Base-by-base conservation (phyloP, 352 stramenopile species). In the Globisporangium emineosum region DNA sequence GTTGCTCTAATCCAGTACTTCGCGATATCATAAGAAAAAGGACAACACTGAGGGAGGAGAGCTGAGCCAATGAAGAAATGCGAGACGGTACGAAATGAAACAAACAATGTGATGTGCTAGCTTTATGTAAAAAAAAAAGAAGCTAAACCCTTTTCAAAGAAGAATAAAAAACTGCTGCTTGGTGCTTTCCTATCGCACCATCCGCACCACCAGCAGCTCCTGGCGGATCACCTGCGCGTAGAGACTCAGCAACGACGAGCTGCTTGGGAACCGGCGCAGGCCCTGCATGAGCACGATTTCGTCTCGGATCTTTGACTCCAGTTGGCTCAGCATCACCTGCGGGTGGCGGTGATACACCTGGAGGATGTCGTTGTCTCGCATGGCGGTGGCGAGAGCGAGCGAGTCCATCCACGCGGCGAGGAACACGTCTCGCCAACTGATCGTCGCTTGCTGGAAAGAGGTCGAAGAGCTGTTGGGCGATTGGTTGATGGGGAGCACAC, bases 211-310 rank as follows among this genome's bases (percentile, higher is more conserved):
- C 37, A 80, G 58, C 42, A 80, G 58, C 47, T 77, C 65, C 27
- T 68, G 68, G 21, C 76, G 70, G 37, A 89, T 81, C n/a, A 74
- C 60, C 12, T 75, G 42, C n/a, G 78, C 79, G 64, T 88, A 90
- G 9, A 83, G 57, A 30, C 69, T 57, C 42, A 90, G 68, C n/a
- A 88, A 69, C 55, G 69, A 57, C 15, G 64, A 33, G 62, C 75
- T 88, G 9, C 65, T 68, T 30, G 82, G 82, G 49, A 89, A 83
- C 10, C 70, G 70, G 7, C 66, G 73, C 30, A 91, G 55, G 10
- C 70, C 81, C 55, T 83, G 69, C 69, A 89, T 89, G 60, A 91
- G 82, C 57, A 87, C 57, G 27, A 91, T 71, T 61, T 91, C 81
- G 17, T 80, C 65, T 27, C 78, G 73, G 30, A 89, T 76, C 52